Percentiles rank a stretch among this genome's conserved stretches.
Evolutionary conservation across 768 basidiomycete genomes (phyloP).

Genomic region (Trametes cinnabarina): DNA sequence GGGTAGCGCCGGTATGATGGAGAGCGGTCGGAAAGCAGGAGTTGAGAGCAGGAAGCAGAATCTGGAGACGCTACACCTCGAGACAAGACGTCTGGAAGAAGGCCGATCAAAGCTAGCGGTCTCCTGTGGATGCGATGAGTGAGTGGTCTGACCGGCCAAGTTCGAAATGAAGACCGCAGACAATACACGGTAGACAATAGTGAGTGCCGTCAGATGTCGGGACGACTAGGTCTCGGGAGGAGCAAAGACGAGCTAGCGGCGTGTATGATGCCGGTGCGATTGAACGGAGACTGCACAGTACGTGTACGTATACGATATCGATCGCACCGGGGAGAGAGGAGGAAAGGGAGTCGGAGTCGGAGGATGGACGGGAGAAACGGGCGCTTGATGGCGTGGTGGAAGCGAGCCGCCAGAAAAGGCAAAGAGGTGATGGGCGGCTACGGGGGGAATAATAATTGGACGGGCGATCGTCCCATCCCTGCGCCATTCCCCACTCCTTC

Average conservation of each 20-base stretch:
- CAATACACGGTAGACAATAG: constrained; percentile 9
- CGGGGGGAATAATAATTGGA: constrained; percentile 15
- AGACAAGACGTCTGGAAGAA: not conserved
- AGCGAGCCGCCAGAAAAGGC: constrained; percentile 3
- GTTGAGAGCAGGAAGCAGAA: not conserved
- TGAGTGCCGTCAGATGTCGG: constrained; percentile 7
- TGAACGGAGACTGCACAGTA: not conserved
- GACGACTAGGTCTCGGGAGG: not conserved
- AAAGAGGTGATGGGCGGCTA: constrained; percentile 7
- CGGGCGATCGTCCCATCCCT: constrained; percentile 16
- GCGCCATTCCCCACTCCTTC: constrained; percentile 1
- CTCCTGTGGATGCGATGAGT: not conserved
- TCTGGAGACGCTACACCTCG: not conserved
- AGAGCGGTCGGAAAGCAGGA: not conserved
- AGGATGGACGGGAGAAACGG: not conserved
- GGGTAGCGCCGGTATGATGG: constrained; percentile 7
- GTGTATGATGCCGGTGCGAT: not conserved
- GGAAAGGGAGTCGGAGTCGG: not conserved
- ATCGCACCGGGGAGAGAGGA: no score
- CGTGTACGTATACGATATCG: no score
- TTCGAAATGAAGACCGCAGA: constrained; percentile 7
- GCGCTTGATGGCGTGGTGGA: constrained; percentile 5
- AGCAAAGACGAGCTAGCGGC: not conserved
- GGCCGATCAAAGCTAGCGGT: not conserved
- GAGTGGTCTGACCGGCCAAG: constrained; percentile 5